Evolutionary conservation across 768 basidiomycete genomes (phyloP).

Genomic region (Termitomyces sp.): DNA sequence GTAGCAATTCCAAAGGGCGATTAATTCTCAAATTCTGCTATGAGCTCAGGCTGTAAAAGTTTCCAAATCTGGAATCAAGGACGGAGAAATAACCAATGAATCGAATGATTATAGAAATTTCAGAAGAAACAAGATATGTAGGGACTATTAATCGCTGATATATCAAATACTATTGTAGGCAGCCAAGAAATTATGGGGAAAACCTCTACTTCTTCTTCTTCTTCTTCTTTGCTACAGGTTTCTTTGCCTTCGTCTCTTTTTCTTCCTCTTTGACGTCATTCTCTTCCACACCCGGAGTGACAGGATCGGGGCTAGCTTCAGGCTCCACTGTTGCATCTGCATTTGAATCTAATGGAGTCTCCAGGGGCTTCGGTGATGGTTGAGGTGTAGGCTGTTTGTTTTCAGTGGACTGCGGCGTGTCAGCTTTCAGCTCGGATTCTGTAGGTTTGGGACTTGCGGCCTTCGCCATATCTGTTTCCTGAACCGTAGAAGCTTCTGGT

Average conservation of each 20-base stretch:
- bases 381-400: not conserved
- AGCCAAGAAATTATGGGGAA: not conserved
- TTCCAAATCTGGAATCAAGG: too few relatives aligned
- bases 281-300: constrained; percentile 11
- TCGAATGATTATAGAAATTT: too few relatives aligned
- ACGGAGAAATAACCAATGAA: too few relatives aligned
- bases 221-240: constrained; percentile 13
- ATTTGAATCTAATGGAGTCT: not conserved
- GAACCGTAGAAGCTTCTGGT: too few relatives aligned
- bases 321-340: not conserved
- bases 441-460: not conserved
- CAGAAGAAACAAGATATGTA: too few relatives aligned
- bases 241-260: constrained; percentile 11
- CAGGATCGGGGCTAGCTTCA: constrained; percentile 6
- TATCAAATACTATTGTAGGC: not conserved
- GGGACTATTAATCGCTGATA: too few relatives aligned
- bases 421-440: not conserved
- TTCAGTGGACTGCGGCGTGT: not conserved
- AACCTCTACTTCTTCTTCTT: constrained; percentile 18
- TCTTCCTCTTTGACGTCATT: constrained; percentile 14
- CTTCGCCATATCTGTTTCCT: not conserved
- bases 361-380: not conserved
- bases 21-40: too few relatives aligned
- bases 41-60: too few relatives aligned
- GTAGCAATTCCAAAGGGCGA: too few relatives aligned